These are phyloP conservation scores for Fusarium cicatricum DNA, from an alignment of 2,329 filamentous ascomycete genomes.

Conservation along the genomic window DNA sequence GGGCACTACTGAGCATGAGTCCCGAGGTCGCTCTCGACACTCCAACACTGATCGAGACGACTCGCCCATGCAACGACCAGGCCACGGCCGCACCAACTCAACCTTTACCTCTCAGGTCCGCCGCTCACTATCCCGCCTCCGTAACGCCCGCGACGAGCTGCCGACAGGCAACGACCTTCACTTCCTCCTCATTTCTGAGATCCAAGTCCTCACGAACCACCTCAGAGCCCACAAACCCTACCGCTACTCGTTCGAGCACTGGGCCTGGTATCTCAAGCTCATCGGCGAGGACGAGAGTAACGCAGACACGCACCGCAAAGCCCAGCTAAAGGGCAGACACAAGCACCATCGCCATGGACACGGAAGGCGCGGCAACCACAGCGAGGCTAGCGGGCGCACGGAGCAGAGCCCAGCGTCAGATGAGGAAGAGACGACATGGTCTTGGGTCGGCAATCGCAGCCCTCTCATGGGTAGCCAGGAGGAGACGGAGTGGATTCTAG, in stretches of 20 bases:
- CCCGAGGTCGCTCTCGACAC: conserved; percentile 14
- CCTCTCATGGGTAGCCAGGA: conserved; percentile 74
- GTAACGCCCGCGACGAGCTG: conserved; percentile 49
- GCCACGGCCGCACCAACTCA: conserved; percentile 18
- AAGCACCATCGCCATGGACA: background rate
- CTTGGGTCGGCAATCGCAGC: conserved; percentile 75
- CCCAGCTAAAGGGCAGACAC: conserved; percentile 36
- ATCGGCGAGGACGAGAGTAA: conserved; percentile 72
- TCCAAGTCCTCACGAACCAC: conserved; percentile 67
- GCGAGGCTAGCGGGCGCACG: background rate
- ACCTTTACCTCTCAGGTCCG: conserved; percentile 46
- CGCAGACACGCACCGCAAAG: conserved; percentile 58
- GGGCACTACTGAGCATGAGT: background rate
- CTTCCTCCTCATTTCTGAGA: conserved; percentile 75
- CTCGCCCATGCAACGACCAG: conserved; percentile 30
- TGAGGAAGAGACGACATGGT: conserved; percentile 60
- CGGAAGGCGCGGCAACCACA: background rate
- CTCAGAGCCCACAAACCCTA: conserved; percentile 68
- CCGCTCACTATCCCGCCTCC: conserved; percentile 48
- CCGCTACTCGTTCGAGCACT: conserved; percentile 82
- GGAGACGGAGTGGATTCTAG: conserved; percentile 78
- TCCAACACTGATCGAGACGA: conserved; percentile 1
- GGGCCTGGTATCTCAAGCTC: conserved; percentile 83
- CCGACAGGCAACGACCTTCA: conserved; percentile 61
- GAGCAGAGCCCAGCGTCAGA: conserved; percentile 34